Conservation (phyloP, 768 basidiomycete genomes). For the Lactarius vividus region DNA sequence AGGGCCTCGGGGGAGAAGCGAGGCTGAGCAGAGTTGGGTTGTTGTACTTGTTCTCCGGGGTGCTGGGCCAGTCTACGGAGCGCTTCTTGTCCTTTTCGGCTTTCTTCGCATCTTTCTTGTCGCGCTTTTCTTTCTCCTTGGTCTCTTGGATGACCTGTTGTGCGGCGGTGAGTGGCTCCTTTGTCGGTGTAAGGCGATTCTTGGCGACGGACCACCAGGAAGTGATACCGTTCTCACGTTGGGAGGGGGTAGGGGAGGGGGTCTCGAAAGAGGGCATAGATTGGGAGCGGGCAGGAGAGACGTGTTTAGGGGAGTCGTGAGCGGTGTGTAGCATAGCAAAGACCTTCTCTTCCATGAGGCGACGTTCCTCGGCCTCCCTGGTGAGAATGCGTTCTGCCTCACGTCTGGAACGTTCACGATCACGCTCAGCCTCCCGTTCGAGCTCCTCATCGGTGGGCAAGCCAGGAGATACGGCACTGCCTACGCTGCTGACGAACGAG, state of each 20-base stretch:
- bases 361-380: slow-evolving; percentile 66
- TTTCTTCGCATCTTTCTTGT: slow-evolving; percentile 39
- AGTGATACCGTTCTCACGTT: slow-evolving; percentile 48
- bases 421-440: slow-evolving; percentile 75
- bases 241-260: slow-evolving; percentile 58
- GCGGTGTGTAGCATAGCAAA: slow-evolving; percentile 67
- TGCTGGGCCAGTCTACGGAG: slow-evolving; percentile 51
- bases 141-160: slow-evolving; percentile 78
- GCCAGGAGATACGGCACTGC: slow-evolving; percentile 35
- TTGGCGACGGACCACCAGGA: slow-evolving; percentile 76
- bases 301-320: slow-evolving; percentile 39
- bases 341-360: slow-evolving; percentile 68
- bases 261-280: slow-evolving; percentile 39
- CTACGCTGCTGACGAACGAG: slow-evolving; percentile 56
- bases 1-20: slow-evolving; percentile 45
- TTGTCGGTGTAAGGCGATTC: slow-evolving; percentile 73
- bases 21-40: slow-evolving; percentile 62
- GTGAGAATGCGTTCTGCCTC: slow-evolving; percentile 79
- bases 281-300: slow-evolving; percentile 62
- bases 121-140: slow-evolving; percentile 59
- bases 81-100: slow-evolving; percentile 44
- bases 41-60: slow-evolving; percentile 47
- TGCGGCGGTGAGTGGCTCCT: slow-evolving; percentile 76
- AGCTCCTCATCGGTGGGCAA: slow-evolving; percentile 73
- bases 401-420: slow-evolving; percentile 69